A percentile compares a stretch with the other conserved stretches of the same genome.
Conservation (phyloP, 208 protist genomes). For the Acanthamoeba castellanii region DNA sequence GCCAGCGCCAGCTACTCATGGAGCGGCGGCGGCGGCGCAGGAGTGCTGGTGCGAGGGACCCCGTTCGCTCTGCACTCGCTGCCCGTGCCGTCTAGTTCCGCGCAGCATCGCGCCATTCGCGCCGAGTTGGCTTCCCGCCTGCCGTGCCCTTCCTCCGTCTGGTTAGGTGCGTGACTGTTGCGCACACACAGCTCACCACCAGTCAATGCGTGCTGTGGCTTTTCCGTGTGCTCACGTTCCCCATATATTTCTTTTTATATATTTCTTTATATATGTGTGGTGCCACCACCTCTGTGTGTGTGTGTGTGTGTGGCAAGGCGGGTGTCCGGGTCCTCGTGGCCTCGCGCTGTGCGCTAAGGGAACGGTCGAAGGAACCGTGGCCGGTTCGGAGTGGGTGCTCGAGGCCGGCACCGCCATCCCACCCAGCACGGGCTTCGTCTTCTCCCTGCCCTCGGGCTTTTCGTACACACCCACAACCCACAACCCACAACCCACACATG, state of each 20-base stretch:
- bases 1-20: not conserved
- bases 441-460: not conserved
- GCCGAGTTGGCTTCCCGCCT: not conserved
- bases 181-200: too few species aligned
- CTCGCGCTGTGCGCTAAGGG: not conserved
- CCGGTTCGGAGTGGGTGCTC: not conserved
- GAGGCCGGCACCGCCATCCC: not conserved
- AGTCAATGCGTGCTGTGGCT: too few species aligned
- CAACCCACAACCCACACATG: too few species aligned
- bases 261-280: too few species aligned
- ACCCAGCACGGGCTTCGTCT: not conserved
- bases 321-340: not conserved
- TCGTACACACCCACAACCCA: too few species aligned
- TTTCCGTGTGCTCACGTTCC: too few species aligned
- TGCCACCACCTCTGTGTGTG: too few species aligned
- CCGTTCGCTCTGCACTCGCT: not conserved
- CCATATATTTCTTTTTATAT: too few species aligned
- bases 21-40: not conserved
- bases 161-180: not conserved
- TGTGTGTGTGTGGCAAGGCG: too few species aligned
- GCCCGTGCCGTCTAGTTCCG: not conserved
- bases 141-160: not conserved
- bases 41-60: not conserved
- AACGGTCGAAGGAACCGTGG: not conserved
- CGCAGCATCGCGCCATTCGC: not conserved